These are phyloP conservation scores for Pneumocystis jirovecii DNA, from an alignment of 1,139 yeast genomes.

Conservation along the genomic window DNA sequence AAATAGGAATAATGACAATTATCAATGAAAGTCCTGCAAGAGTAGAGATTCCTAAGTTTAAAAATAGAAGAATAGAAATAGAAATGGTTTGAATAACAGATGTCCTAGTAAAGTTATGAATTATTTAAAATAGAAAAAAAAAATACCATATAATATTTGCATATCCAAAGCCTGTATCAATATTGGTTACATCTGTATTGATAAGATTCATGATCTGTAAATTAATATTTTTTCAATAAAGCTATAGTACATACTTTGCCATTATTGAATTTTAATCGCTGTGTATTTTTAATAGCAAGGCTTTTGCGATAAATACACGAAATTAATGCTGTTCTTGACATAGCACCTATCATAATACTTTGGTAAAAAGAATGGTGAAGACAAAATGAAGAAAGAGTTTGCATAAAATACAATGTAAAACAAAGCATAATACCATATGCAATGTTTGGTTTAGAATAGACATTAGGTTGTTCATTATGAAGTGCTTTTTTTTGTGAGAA, in stretches of 20 bases:
- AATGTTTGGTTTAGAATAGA: slow-evolving; percentile 16
- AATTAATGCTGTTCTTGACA: slow-evolving; percentile 49
- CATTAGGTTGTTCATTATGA: neutral
- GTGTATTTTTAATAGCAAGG: slow-evolving; percentile 42
- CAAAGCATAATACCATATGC: slow-evolving; percentile 50
- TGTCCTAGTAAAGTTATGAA: slow-evolving; percentile 18
- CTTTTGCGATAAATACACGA: slow-evolving; percentile 55
- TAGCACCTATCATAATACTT: slow-evolving; percentile 52
- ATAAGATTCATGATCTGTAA: slow-evolving; percentile 32
- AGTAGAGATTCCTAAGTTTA: slow-evolving; percentile 60
- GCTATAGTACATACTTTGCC: slow-evolving; percentile 48
- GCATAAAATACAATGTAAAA: slow-evolving; percentile 36
- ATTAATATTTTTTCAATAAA: slow-evolving; percentile 62
- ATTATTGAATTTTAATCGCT: slow-evolving; percentile 45
- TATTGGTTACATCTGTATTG: neutral
- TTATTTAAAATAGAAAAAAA: neutral
- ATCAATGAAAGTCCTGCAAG: slow-evolving; percentile 44
- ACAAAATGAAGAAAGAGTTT: slow-evolving; percentile 36
- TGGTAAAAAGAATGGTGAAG: slow-evolving; percentile 50
- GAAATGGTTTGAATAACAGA: slow-evolving; percentile 54
- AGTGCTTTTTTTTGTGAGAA: neutral
- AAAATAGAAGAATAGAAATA: slow-evolving; percentile 46
- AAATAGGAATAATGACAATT: slow-evolving; percentile 23
- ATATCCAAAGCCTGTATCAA: slow-evolving; percentile 50
- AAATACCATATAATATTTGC: slow-evolving; percentile 41